Conservation (phyloP, 352 stramenopile genomes). For the Phytophthora niederhauseri region DNA sequence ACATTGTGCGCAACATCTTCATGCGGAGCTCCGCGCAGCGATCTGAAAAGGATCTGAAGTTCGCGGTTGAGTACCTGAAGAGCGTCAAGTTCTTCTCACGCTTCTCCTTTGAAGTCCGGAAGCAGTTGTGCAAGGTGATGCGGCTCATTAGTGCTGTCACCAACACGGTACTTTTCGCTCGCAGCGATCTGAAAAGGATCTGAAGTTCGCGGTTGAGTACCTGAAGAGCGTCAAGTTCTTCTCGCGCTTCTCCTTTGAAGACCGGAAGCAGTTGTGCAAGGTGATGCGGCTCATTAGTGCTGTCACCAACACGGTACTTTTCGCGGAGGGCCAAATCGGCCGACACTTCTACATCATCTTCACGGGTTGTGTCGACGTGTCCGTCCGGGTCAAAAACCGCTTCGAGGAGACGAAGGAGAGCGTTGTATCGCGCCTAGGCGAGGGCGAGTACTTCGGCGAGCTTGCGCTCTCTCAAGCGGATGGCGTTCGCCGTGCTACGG, state of each 20-base stretch:
- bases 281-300: constrained; percentile 79
- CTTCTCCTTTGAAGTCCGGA: constrained; percentile 88
- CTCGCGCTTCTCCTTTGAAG: constrained; percentile 84
- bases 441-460: constrained; percentile 85
- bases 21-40: constrained; percentile 65
- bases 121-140: constrained; percentile 86
- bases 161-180: constrained; percentile 81
- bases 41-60: constrained; percentile 86
- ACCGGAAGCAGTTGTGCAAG: constrained; percentile 86
- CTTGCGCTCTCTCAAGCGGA: constrained; percentile 71
- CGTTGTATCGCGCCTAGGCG: constrained; percentile 65
- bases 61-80: constrained; percentile 86
- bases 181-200: constrained; percentile 81
- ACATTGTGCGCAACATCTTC: constrained; percentile 89
- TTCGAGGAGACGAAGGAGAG: constrained; percentile 73
- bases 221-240: constrained; percentile 91
- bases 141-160: constrained; percentile 75
- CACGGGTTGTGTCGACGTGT: constrained; percentile 71
- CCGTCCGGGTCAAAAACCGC: constrained; percentile 69
- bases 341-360: constrained; percentile 90
- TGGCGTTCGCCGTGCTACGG: constrained; percentile 72
- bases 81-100: constrained; percentile 88
- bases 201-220: constrained; percentile 88
- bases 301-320: constrained; percentile 82
- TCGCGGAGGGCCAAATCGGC: constrained; percentile 80